Evolutionary conservation across 2,329 filamentous ascomycete genomes (phyloP).

Genomic region (Aaosphaeria arxii): DNA sequence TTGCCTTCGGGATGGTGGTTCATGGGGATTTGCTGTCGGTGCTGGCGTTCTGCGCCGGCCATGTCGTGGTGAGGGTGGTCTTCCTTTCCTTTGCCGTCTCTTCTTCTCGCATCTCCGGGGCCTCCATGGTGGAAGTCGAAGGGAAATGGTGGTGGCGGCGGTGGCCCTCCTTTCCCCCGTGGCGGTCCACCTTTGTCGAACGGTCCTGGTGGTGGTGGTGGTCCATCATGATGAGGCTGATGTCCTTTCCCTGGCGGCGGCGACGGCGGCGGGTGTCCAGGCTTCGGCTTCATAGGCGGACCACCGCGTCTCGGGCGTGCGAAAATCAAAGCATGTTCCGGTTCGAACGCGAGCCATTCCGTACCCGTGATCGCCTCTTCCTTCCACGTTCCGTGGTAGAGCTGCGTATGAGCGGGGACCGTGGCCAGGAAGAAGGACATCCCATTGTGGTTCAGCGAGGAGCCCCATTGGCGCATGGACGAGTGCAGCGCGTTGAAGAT

Average conservation of each 20-base stretch:
- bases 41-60: neutral
- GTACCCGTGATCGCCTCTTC: constrained; percentile 49
- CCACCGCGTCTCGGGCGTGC: constrained; percentile 36
- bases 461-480: constrained; percentile 72
- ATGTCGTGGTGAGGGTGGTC: neutral
- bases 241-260: constrained; percentile 1
- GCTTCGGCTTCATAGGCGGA: constrained; percentile 1
- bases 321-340: constrained; percentile 69
- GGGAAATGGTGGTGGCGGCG: neutral
- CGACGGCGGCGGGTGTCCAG: neutral
- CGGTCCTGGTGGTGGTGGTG: neutral
- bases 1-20: neutral
- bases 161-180: neutral
- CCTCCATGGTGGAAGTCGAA: neutral
- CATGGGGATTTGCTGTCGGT: neutral
- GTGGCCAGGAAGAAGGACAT: constrained; percentile 67
- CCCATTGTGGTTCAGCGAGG: constrained; percentile 70
- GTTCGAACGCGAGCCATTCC: constrained; percentile 75
- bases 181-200: neutral
- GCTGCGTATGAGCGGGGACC: constrained; percentile 60
- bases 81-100: neutral
- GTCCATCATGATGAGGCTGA: neutral
- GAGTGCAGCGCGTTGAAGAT: constrained; percentile 73
- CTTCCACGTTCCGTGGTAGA: constrained; percentile 63
- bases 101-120: neutral